These are phyloP conservation scores for Flaveria sonorensis DNA, from an alignment of 129 eudicot species.

Conservation along the genomic window DNA sequence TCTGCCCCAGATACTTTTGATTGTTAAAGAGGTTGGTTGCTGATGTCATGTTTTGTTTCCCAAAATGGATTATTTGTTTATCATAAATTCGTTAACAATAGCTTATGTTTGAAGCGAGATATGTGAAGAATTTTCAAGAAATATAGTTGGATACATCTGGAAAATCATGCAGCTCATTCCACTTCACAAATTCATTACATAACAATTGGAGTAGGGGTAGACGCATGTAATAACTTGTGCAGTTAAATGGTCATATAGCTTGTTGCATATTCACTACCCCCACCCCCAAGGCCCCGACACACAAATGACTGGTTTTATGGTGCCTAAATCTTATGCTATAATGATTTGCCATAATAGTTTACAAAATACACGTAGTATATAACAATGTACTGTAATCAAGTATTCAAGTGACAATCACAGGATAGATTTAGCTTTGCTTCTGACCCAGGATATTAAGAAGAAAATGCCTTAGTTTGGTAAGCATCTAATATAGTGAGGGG, in stretches of 20 bases:
- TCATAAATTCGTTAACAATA: not conserved
- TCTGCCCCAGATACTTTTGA: slow-evolving; percentile 21
- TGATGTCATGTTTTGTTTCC: slow-evolving; percentile 11
- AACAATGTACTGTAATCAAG: not conserved
- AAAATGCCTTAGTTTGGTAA: not conserved
- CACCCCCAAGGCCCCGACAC: not conserved
- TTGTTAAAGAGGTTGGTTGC: slow-evolving; percentile 39
- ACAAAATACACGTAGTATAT: not conserved
- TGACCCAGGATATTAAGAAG: not conserved
- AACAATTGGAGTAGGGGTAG: not conserved
- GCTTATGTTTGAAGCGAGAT: not conserved
- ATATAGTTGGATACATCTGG: not conserved
- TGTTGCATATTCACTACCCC: not conserved
- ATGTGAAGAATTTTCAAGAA: not conserved
- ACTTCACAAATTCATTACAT: not conserved
- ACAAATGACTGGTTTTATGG: not conserved
- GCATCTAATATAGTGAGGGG: not conserved
- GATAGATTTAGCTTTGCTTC: not conserved
- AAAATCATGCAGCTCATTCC: slow-evolving; percentile 3
- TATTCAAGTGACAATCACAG: not conserved
- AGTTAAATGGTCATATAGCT: not conserved
- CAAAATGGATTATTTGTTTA: not conserved
- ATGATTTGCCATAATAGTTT: not conserved
- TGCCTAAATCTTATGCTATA: not conserved
- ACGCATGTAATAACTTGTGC: not conserved